Evolutionary conservation across 805 yeast species (phyloP), one percentile per base, ranked within the genome.

Genomic region (Komagataella mondaviorum): DNA sequence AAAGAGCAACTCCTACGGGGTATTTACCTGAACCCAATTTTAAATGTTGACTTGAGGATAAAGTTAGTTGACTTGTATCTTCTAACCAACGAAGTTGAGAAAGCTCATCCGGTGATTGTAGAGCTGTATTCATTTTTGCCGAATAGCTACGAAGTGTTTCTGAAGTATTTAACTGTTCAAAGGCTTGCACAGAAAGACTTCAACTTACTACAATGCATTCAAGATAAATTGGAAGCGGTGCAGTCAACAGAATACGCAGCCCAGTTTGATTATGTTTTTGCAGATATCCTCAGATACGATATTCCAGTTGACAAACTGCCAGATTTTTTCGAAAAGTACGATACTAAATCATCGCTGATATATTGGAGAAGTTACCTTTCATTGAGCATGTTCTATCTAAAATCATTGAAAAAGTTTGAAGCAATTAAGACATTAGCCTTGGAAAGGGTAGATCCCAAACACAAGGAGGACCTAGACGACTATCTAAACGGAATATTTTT

Each of bases 41-140:
- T 63, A 14, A 63, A 69, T 47, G 57, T 65, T 16, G 57, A 60
- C 20, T 51, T 75, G 3, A 58, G 71, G n/a, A 44, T 70, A 8
- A 69, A 74, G 46, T 59, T 80, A 36, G 60, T 71, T 6, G 79
- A 78, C 54, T 53, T 79, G 17, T 70, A 75, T 49, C 22, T 77
- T 0, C 58, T 67, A n/a, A 54, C 62, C 6, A 68, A 67, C 1
- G 67, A 75, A 49, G 53, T 62, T 39, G 46, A 63, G 2, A 58
- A 57, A 30, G 82, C 82, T 0, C 69, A 66, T 48, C 64, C 59
- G n/a, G 49, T 71, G 17, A 20, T 55, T 6, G 43, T 61, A 47
- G 64, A 65, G 30, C 24, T 58, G 22, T 48, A 56, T 7, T 57
- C 57, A 23, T 50, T 64, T 1, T 50, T 58, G 10, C 73, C 70